Evolutionary conservation across 1,284 basidiomycete species (phyloP), one percentile per base, ranked within the genome.

Genomic region (Rhodotorula mucilaginosa): DNA sequence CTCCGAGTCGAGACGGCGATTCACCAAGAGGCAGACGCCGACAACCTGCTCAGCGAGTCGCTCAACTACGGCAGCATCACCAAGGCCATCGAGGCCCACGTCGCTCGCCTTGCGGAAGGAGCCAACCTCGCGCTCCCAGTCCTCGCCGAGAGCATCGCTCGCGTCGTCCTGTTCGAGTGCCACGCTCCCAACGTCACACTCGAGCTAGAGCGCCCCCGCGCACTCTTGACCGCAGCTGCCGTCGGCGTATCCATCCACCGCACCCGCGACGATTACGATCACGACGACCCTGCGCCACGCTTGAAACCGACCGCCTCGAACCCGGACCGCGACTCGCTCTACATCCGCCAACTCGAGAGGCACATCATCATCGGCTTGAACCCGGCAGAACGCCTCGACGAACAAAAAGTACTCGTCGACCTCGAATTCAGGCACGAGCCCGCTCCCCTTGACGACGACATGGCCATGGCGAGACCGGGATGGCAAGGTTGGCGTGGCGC

Each of bases 301-400:
- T 23, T 18, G 61, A 18, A 26, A 3, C 51, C 7, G 49, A 10
- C n/a, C 1, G 56, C 65, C 1, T 13, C 39, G 19, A 47, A 56
- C 49, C 65, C 26, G 54, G 12, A 64, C 81, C 73, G 80, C 21
- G 72, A 79, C 46, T 73, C 76, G 44, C 80, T 88, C 44, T 84
- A 84, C 71, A 78, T 82, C 26, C 76, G 82, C 5, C 82, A 86
- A 72, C 81, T 85, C 67, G 76, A 66, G 6, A 57, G 67, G 29
- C 62, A 85, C 29, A 84, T 86, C 44, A 85, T 93, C 67, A 83
- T 93, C 61, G 92, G 91, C 1, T 84, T 93, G 61, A 88, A 91
- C 77, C 83, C 86, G 3, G 88, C 87, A 79, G 92, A 93, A 80
- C 83, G 90, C 23, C 79, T 84, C 61, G 87, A 89, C 78, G 85